phyloP scores from a whole-genome alignment of 2,329 filamentous ascomycete species.

The Sporothrix humicola region DNA sequence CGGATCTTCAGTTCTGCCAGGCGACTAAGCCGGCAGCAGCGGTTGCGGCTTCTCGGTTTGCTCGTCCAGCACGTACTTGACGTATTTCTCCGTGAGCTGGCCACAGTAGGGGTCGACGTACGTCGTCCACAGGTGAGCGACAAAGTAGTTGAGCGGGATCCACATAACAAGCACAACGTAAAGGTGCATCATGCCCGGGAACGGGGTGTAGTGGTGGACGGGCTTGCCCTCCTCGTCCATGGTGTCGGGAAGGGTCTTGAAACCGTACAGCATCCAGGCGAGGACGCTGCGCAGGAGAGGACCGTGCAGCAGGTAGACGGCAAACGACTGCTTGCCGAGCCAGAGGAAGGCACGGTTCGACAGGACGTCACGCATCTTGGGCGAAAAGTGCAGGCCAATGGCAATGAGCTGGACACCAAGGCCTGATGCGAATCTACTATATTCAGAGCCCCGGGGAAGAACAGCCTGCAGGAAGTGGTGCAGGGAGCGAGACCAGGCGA shows the following conservation, averaged over 20 bases:
- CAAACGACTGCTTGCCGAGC: slow-evolving; percentile 68
- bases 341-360: slow-evolving; percentile 63
- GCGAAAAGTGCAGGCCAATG: slow-evolving; percentile 59
- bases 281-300: slow-evolving; percentile 64
- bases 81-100: slow-evolving; percentile 50
- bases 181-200: slow-evolving; percentile 48
- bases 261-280: slow-evolving; percentile 64
- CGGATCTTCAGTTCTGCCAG: not conserved
- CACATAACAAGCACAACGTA: slow-evolving; percentile 51
- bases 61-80: slow-evolving; percentile 38
- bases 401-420: slow-evolving; percentile 51
- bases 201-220: slow-evolving; percentile 35
- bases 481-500: slow-evolving; percentile 59
- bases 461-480: slow-evolving; percentile 51
- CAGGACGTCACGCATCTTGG: slow-evolving; percentile 57
- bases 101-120: slow-evolving; percentile 61
- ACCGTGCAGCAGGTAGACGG: slow-evolving; percentile 68
- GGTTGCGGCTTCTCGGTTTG: slow-evolving; percentile 38
- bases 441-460: slow-evolving; percentile 54
- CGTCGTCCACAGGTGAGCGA: slow-evolving; percentile 57
- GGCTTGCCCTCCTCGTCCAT: slow-evolving; percentile 47
- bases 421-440: slow-evolving; percentile 50
- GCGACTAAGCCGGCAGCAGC: slow-evolving; percentile 30
- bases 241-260: slow-evolving; percentile 47
- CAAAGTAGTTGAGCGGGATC: slow-evolving; percentile 54